These are phyloP conservation scores for Wilhelminamyces savonicus DNA, from an alignment of 805 yeast genomes.

Conservation along the genomic window DNA sequence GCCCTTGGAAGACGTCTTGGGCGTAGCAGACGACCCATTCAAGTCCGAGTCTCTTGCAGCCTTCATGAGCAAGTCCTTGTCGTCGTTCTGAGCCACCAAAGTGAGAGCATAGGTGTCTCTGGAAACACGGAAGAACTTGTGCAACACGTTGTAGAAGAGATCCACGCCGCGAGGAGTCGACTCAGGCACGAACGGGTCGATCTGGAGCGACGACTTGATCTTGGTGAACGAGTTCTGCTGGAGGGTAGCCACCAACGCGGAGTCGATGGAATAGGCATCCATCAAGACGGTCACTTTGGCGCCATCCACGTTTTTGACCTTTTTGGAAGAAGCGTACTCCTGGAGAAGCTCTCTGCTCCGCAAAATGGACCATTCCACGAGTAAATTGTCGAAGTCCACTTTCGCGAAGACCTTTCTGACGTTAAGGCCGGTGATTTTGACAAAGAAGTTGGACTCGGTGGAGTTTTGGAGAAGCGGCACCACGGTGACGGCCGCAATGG, in stretches of 20 bases:
- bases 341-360: conserved; percentile 39
- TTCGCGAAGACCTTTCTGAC: conserved; percentile 62
- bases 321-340: conserved; percentile 20
- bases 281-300: conserved; percentile 33
- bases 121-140: conserved; percentile 17
- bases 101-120: conserved; percentile 24
- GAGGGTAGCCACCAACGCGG: conserved; percentile 28
- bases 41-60: conserved; percentile 5
- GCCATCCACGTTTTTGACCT: conserved; percentile 19
- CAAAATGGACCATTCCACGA: conserved; percentile 53
- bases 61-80: conserved; percentile 9
- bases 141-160: conserved; percentile 3
- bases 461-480: conserved; percentile 35
- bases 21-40: conserved; percentile 2
- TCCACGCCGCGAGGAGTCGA: conserved; percentile 1
- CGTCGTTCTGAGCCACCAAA: conserved; percentile 14
- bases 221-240: conserved; percentile 37
- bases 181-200: conserved; percentile 23
- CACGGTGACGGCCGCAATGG: conserved; percentile 57
- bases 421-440: conserved; percentile 52
- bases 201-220: conserved; percentile 17
- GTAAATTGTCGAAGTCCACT: conserved; percentile 58
- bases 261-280: conserved; percentile 51
- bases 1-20: conserved; percentile 2
- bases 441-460: conserved; percentile 36